Base-by-base conservation (phyloP, 208 protist genomes). In the Crithidia brevicula region DNA sequence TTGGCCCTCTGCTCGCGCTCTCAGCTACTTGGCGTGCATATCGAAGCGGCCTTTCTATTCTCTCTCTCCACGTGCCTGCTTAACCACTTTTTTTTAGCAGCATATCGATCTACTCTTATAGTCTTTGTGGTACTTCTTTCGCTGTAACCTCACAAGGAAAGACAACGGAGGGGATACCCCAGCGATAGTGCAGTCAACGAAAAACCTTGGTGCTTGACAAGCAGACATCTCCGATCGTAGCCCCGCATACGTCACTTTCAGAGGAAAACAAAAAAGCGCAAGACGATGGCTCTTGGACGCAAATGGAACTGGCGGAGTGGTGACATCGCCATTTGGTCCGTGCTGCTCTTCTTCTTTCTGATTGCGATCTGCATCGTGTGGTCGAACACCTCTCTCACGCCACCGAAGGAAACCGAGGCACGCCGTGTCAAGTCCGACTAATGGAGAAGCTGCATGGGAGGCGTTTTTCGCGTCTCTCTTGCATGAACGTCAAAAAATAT, bases 341-440 rank as follows among this genome's bases (percentile, higher is more conserved):
- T 83, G 50, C 50, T 83, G 42, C 42, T 58, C 49, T 75, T 79
- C 50, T 64, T 83, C 68, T 74, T 80, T 25, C 7, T 53, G 3
- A 6, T 80, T 33, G 56, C 73, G 6, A 31, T 80, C 34, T 62
- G 60, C 15, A 68, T 80, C 4, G 62, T 80, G 15, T 65, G 27
- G 15, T 57, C 51, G 22, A 83, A 76, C 51, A 77, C 54, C 0
- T 63, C 72, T 15, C 20, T 73, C 27, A 28, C 67, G 30, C 66
- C 36, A 4, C 38, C 31, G 9, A 54, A 33, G 31, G 40, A 56
- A 28, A n/a, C 52, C 3, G n/a, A 36, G 2, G 23, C 42, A 15
- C 20, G 27, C 33, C 57, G 57, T 22, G 33, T 66, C 49, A 65
- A 73, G 51, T 38, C 40, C 1, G 42, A 27, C 27, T 36, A 18